Conservation (phyloP, 495 filamentous ascomycete species). For the Aspergillus asperescens region DNA sequence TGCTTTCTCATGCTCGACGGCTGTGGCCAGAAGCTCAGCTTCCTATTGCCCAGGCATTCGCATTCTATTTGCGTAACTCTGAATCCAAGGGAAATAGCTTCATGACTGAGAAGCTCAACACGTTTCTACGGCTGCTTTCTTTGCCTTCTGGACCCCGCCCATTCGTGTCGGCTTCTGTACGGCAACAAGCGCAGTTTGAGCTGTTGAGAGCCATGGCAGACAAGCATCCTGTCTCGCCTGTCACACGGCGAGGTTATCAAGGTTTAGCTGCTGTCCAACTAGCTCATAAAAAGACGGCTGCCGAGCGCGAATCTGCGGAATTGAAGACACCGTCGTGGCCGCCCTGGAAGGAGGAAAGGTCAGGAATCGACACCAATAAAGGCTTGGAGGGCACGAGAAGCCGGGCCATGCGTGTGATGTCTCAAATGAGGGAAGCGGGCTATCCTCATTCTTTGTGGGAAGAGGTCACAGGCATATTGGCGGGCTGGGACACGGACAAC, state of each 20-base stretch:
- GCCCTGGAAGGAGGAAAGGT: conserved; percentile 61
- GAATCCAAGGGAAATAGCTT: conserved; percentile 11
- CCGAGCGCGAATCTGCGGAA: conserved; percentile 53
- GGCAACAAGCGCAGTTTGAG: conserved; percentile 60
- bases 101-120: conserved; percentile 44
- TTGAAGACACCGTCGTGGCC: conserved; percentile 64
- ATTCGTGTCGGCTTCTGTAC: conserved; percentile 42
- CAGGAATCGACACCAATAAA: conserved; percentile 53
- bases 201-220: conserved; percentile 57
- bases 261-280: conserved; percentile 56
- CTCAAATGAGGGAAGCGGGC: conserved; percentile 59
- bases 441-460: conserved; percentile 55
- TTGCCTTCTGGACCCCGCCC: conserved; percentile 45
- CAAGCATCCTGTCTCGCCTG: conserved; percentile 49
- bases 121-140: conserved; percentile 51
- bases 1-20: conserved; percentile 54
- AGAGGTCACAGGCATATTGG: conserved; percentile 47
- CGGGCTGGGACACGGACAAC: conserved; percentile 63
- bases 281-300: conserved; percentile 55
- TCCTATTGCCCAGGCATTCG: conserved; percentile 38
- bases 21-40: conserved; percentile 54
- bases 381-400: conserved; percentile 53
- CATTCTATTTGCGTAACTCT: conserved; percentile 27
- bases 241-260: conserved; percentile 59
- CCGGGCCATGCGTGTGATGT: conserved; percentile 51